phyloP scores from a whole-genome alignment of 495 filamentous ascomycete species.

The Achaetomiella virescens region DNA sequence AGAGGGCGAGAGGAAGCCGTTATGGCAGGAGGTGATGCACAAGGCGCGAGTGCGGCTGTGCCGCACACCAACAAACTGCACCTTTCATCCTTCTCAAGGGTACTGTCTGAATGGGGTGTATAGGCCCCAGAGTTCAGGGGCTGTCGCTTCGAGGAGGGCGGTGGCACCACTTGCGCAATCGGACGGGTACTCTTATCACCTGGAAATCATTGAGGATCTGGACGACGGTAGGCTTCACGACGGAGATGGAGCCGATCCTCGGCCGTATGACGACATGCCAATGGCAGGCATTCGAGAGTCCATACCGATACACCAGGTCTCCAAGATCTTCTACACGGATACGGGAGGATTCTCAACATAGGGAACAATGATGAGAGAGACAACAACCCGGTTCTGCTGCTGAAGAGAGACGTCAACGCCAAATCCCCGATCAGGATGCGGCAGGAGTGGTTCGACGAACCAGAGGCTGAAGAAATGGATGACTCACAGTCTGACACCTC shows the following conservation, averaged over 20 bases:
- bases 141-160: neutral
- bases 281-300: constrained; percentile 75
- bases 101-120: constrained; percentile 11
- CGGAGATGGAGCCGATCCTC: constrained; percentile 58
- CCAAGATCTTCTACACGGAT: constrained; percentile 96
- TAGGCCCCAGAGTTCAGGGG: neutral
- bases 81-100: constrained; percentile 23
- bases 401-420: constrained; percentile 80
- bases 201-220: constrained; percentile 85
- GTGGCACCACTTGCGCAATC: neutral
- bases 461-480: neutral
- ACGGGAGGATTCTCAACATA: constrained; percentile 90
- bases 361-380: constrained; percentile 64
- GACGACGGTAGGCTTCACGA: constrained; percentile 87
- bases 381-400: constrained; percentile 77
- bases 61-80: constrained; percentile 38
- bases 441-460: constrained; percentile 20
- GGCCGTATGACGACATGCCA: constrained; percentile 66
- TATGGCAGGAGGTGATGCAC: constrained; percentile 97
- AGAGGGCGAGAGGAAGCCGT: constrained; percentile 58
- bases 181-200: constrained; percentile 80
- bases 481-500: neutral
- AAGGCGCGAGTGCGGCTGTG: constrained; percentile 81
- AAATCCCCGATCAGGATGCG: constrained; percentile 51
- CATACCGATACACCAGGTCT: constrained; percentile 83